phyloP scores from a whole-genome alignment of 2,329 filamentous ascomycete species.

The Calonectria hawksworthii region DNA sequence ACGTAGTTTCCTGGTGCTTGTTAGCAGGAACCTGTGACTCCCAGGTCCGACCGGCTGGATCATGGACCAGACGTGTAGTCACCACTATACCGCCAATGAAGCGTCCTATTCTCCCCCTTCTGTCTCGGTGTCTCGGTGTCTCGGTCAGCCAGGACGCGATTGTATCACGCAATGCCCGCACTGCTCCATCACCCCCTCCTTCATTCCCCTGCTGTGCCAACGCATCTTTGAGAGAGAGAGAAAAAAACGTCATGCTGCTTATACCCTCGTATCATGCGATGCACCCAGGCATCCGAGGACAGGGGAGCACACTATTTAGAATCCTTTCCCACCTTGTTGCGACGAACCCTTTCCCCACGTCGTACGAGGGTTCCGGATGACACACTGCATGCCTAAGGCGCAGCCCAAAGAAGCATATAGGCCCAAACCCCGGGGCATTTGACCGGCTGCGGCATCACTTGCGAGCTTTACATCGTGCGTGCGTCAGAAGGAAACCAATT shows the following conservation, averaged over 20 bases:
- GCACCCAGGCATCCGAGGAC: constrained; percentile 7
- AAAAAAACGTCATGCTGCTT: not conserved
- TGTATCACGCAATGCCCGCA: not conserved
- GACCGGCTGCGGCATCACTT: constrained; percentile 21
- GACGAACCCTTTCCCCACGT: not conserved
- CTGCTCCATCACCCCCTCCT: not conserved
- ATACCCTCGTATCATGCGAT: not conserved
- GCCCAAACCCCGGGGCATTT: not conserved
- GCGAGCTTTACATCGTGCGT: not conserved
- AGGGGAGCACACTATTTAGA: not conserved
- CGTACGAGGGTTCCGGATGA: constrained; percentile 11
- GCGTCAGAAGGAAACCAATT: not conserved
- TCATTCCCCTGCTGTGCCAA: not conserved
- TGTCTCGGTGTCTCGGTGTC: not conserved
- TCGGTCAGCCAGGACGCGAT: not conserved
- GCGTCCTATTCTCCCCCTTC: not conserved
- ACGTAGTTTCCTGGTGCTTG: not conserved
- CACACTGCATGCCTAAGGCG: not conserved
- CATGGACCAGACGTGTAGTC: not conserved
- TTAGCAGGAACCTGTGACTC: not conserved
- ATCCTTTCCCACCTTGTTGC: not conserved
- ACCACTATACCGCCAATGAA: not conserved
- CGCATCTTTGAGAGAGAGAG: not conserved
- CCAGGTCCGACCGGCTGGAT: constrained; percentile 7
- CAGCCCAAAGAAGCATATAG: not conserved